Conservation (phyloP, 768 basidiomycete species). For the Crepidotus variabilis region DNA sequence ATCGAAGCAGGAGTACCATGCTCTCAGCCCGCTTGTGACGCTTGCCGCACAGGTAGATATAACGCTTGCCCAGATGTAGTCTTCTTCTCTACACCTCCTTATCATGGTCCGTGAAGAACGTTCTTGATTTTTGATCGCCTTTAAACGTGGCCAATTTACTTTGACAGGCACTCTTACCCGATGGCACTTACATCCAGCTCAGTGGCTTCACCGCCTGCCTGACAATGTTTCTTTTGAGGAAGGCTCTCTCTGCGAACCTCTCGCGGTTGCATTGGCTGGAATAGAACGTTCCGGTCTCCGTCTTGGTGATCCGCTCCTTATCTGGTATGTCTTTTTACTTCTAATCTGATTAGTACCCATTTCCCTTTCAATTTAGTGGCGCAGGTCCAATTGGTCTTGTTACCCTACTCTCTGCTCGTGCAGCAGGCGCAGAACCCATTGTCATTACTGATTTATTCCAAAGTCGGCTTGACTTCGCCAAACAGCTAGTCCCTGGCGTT, state of each 20-base stretch:
- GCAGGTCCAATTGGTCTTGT: constrained; percentile 67
- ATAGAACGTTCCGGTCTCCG: constrained; percentile 62
- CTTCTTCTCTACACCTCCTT: constrained; percentile 71
- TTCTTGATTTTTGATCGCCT: neutral
- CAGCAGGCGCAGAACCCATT: constrained; percentile 68
- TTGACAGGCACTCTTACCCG: constrained; percentile 54
- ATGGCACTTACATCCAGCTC: constrained; percentile 65
- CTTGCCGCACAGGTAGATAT: constrained; percentile 61
- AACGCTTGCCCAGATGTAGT: constrained; percentile 60
- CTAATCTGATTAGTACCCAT: neutral
- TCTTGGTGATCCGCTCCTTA: constrained; percentile 59
- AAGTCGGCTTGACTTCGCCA: constrained; percentile 63
- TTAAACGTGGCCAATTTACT: neutral
- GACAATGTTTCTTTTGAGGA: constrained; percentile 62
- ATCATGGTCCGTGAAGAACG: constrained; percentile 41
- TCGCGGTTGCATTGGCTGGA: constrained; percentile 65
- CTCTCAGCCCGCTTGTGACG: constrained; percentile 55
- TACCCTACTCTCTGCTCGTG: constrained; percentile 58
- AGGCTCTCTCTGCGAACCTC: constrained; percentile 63
- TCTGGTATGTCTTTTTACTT: constrained; percentile 39
- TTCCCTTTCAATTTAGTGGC: constrained; percentile 34
- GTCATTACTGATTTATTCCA: constrained; percentile 68
- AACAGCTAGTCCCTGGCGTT: constrained; percentile 54
- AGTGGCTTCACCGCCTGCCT: constrained; percentile 65
- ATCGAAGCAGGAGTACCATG: constrained; percentile 71